A percentile compares a stretch with the other conserved stretches of the same genome.
phyloP scores from a whole-genome alignment of 2,329 filamentous ascomycete genomes.

The Aphanocladium album region DNA sequence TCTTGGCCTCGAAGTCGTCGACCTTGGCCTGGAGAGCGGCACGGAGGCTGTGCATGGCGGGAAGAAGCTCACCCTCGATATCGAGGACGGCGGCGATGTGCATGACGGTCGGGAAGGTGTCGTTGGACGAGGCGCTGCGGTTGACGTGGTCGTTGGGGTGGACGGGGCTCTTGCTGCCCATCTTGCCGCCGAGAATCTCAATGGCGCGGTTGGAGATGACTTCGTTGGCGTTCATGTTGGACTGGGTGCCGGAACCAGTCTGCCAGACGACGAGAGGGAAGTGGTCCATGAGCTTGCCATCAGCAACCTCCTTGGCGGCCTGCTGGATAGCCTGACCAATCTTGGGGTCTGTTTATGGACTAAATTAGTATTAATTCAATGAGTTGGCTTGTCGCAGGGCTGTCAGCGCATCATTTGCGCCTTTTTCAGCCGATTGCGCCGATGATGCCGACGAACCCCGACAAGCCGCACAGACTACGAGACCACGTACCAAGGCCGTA shows the following conservation, averaged over 20 bases:
- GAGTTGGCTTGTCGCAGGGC: conserved; percentile 14
- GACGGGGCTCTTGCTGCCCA: conserved; percentile 96
- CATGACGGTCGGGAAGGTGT: conserved; percentile 99
- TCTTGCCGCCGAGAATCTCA: conserved; percentile 89
- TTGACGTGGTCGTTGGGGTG: conserved; percentile 99
- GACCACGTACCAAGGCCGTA: conserved; percentile 66
- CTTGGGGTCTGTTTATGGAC: conserved; percentile 57
- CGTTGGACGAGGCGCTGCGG: conserved; percentile 97
- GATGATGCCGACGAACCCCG: background rate
- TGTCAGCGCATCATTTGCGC: background rate
- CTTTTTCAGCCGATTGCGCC: conserved; percentile 6
- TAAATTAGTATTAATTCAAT: conserved; percentile 37
- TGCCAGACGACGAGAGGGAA: conserved; percentile 99
- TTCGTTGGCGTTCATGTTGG: conserved; percentile 99
- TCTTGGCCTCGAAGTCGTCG: conserved; percentile 74
- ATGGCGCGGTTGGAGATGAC: conserved; percentile 99
- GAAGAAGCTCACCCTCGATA: conserved; percentile 79
- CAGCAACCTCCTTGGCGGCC: conserved; percentile 87
- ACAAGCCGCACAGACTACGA: background rate
- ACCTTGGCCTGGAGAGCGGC: conserved; percentile 83
- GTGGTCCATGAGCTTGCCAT: conserved; percentile 90
- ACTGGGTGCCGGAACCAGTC: conserved; percentile 96
- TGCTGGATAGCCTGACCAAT: conserved; percentile 90
- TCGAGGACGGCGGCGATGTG: conserved; percentile 97
- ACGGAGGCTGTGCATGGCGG: conserved; percentile 75